These are phyloP conservation scores for Anisodus tanguticus DNA, from an alignment of 257 asterid species.

Conservation along the genomic window DNA sequence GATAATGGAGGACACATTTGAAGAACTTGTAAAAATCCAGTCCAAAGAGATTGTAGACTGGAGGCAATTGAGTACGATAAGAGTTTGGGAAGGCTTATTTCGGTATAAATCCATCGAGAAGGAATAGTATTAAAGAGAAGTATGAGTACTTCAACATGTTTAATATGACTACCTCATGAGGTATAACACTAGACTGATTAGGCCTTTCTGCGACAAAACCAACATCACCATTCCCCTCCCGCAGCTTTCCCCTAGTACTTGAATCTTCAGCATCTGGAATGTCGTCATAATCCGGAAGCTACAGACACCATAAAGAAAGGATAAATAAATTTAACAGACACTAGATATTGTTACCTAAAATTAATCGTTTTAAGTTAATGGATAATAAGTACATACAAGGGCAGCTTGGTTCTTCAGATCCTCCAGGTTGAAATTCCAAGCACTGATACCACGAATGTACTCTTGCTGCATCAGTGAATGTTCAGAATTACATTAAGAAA, in stretches of 20 bases:
- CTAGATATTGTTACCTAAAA: neutral
- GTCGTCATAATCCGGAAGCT: slow-evolving; percentile 80
- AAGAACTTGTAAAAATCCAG: slow-evolving; percentile 8
- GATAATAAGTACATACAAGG: slow-evolving; percentile 56
- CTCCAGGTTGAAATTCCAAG: slow-evolving; percentile 95
- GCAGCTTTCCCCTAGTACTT: slow-evolving; percentile 50
- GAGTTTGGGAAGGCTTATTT: neutral
- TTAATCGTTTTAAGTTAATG: slow-evolving; percentile 37
- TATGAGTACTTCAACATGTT: neutral
- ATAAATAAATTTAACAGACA: slow-evolving; percentile 21
- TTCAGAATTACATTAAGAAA: neutral
- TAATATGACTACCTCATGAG: slow-evolving; percentile 55
- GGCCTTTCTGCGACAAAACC: slow-evolving; percentile 50
- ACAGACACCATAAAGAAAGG: slow-evolving; percentile 40
- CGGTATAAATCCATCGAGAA: neutral
- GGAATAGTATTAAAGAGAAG: neutral
- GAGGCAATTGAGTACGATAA: slow-evolving; percentile 17
- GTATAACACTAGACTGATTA: slow-evolving; percentile 48
- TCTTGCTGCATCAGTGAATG: slow-evolving; percentile 72
- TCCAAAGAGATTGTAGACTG: slow-evolving; percentile 28
- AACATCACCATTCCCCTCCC: slow-evolving; percentile 48
- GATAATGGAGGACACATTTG: slow-evolving; percentile 15
- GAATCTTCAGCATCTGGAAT: slow-evolving; percentile 61
- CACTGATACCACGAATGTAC: slow-evolving; percentile 94
- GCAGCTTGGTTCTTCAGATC: slow-evolving; percentile 96